These are phyloP conservation scores for Populus tomentosa DNA, from an alignment of 441 rosid genomes.

Conservation along the genomic window DNA sequence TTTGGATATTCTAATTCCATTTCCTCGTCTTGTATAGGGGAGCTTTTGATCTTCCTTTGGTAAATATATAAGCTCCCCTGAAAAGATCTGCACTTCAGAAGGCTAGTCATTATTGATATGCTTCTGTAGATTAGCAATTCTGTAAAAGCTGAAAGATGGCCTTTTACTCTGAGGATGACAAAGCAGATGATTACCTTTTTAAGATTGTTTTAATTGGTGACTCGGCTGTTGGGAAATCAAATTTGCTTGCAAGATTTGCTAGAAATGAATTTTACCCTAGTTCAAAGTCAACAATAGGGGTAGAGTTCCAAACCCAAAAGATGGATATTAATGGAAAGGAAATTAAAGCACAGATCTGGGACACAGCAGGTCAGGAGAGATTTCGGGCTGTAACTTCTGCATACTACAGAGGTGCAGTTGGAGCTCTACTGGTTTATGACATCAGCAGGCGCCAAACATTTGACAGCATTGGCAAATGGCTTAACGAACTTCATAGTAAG, in stretches of 20 bases:
- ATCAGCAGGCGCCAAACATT: constrained; percentile 52
- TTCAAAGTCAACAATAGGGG: no score
- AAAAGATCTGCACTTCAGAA: constrained; percentile 11
- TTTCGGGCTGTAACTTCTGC: constrained; percentile 83
- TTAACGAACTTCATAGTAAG: constrained; percentile 59
- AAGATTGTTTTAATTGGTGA: no score
- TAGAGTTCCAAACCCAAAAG: no score
- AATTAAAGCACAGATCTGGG: constrained; percentile 27
- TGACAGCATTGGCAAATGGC: constrained; percentile 58
- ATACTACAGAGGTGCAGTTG: constrained; percentile 83
- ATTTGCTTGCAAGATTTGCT: no score
- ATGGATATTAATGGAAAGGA: no score
- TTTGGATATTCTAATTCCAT: constrained; percentile 31
- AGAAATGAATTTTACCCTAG: no score
- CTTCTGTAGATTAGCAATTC: constrained; percentile 33
- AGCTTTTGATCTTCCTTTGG: constrained; percentile 15
- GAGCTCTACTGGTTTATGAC: constrained; percentile 64
- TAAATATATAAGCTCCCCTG: constrained; percentile 9
- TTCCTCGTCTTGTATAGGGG: constrained; percentile 20
- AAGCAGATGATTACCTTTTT: constrained; percentile 39
- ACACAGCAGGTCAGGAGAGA: constrained; percentile 68
- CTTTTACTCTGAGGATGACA: constrained; percentile 44
- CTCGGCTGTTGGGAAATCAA: no score
- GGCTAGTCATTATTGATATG: constrained; percentile 30
- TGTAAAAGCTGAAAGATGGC: constrained; percentile 52